Evolutionary conservation across 768 basidiomycete genomes (phyloP).

Genomic region (Leccinum obscurum): DNA sequence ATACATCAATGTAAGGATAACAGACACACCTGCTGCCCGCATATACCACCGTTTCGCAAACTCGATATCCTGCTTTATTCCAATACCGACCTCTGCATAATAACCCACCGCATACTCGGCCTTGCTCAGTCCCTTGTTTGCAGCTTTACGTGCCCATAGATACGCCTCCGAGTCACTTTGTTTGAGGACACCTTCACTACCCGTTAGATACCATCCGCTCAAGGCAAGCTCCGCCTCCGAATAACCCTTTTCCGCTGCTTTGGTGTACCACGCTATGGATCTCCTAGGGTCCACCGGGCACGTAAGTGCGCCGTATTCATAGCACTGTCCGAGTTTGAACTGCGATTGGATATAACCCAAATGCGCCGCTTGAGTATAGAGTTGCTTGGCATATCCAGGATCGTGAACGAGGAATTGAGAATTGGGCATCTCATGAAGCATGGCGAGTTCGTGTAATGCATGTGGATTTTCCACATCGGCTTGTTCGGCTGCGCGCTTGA

Average conservation of each 20-base stretch:
- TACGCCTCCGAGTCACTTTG: constrained; percentile 99
- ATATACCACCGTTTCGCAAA: constrained; percentile 99
- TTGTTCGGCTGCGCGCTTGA: constrained; percentile 92
- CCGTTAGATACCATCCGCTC: constrained; percentile 98
- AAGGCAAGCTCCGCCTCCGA: constrained; percentile 93
- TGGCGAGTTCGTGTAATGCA: constrained; percentile 92
- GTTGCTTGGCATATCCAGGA: constrained; percentile 75
- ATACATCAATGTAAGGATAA: neutral
- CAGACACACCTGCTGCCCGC: constrained; percentile 87
- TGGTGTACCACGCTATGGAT: constrained; percentile 98
- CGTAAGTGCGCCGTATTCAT: constrained; percentile 85
- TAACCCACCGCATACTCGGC: constrained; percentile 99
- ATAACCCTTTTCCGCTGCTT: constrained; percentile 95
- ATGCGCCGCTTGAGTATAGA: constrained; percentile 89
- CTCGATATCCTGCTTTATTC: constrained; percentile 93
- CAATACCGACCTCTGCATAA: constrained; percentile 97
- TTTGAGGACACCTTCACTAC: constrained; percentile 92
- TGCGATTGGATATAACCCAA: constrained; percentile 93
- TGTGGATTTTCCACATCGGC: constrained; percentile 99
- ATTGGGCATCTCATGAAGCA: constrained; percentile 74
- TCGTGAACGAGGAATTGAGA: constrained; percentile 74
- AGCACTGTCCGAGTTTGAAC: constrained; percentile 93
- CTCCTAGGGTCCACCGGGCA: constrained; percentile 92
- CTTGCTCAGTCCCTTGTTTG: constrained; percentile 94
- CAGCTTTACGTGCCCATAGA: constrained; percentile 93